These are phyloP conservation scores for Dendrothele bispora DNA, from an alignment of 768 basidiomycete species.

Conservation along the genomic window DNA sequence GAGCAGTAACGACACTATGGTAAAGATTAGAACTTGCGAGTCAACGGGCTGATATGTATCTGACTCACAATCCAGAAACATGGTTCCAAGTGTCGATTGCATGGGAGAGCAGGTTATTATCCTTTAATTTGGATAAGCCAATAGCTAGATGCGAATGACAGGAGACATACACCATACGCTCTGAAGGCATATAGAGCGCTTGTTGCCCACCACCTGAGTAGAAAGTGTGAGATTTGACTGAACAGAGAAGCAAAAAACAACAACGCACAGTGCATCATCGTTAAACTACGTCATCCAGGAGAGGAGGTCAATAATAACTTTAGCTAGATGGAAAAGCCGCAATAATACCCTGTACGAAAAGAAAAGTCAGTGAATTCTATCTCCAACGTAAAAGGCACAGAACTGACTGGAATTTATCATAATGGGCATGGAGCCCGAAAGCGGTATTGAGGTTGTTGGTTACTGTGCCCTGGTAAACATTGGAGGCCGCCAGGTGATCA, in stretches of 20 bases:
- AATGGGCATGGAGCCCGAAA: constrained; percentile 36
- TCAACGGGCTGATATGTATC: background rate
- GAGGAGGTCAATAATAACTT: background rate
- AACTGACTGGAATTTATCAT: constrained; percentile 43
- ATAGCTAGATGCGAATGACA: background rate
- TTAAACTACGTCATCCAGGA: constrained; percentile 34
- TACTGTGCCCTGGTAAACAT: constrained; percentile 35
- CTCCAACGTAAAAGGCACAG: too few species aligned
- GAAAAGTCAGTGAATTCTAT: background rate
- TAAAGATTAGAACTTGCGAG: background rate
- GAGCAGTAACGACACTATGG: constrained; percentile 46
- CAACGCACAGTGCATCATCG: constrained; percentile 45
- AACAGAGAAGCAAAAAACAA: background rate
- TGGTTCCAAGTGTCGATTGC: constrained; percentile 50
- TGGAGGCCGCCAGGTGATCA: constrained; percentile 38
- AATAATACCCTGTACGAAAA: background rate
- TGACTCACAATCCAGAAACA: constrained; percentile 44
- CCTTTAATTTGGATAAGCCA: constrained; percentile 12
- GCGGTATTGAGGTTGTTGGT: constrained; percentile 40
- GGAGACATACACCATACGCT: constrained; percentile 35
- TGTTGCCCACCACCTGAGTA: constrained; percentile 50
- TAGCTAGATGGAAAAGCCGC: background rate
- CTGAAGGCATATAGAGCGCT: constrained; percentile 50
- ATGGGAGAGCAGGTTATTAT: constrained; percentile 39
- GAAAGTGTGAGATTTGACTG: background rate